Percentiles rank a stretch among this genome's conserved stretches.
phyloP scores from a whole-genome alignment of 1,284 basidiomycete genomes.

The Trichosporon inkin region DNA sequence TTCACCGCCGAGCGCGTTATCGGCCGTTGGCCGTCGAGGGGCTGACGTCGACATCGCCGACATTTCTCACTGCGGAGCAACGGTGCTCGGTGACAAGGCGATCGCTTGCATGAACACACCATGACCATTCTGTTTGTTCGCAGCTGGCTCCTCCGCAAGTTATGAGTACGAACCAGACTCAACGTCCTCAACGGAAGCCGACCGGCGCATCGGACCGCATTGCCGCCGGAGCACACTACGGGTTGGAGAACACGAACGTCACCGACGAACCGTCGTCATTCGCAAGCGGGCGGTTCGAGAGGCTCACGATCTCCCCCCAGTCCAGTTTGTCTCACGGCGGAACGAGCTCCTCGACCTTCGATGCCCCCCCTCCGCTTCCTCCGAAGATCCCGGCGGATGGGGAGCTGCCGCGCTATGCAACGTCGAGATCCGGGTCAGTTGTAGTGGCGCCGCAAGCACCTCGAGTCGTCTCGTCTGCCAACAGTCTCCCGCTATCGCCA shows the following conservation, averaged over 20 bases:
- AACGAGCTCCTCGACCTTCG: not conserved
- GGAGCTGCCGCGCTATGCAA: not conserved
- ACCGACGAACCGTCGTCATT: not conserved
- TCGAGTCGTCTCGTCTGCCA: not conserved
- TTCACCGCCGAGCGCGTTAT: too few relatives aligned
- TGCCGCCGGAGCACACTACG: not conserved
- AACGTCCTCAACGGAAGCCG: not conserved
- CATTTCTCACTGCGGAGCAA: too few relatives aligned
- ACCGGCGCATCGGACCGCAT: constrained; percentile 2
- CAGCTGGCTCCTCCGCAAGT: too few relatives aligned
- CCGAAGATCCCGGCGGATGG: not conserved
- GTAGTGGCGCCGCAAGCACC: not conserved
- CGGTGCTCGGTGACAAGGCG: too few relatives aligned
- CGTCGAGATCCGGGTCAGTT: not conserved
- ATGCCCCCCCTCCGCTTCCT: not conserved
- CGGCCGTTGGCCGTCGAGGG: too few relatives aligned
- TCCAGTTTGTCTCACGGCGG: not conserved
- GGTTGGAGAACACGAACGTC: not conserved
- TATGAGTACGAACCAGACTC: not conserved
- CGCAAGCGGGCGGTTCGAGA: not conserved
- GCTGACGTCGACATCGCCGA: too few relatives aligned
- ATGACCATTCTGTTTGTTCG: too few relatives aligned
- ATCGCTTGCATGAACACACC: too few relatives aligned
- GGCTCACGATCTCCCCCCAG: not conserved
- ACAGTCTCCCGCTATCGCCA: not conserved